These are phyloP conservation scores for Globisporangium middletonii DNA, from an alignment of 352 stramenopile species.

Conservation along the genomic window DNA sequence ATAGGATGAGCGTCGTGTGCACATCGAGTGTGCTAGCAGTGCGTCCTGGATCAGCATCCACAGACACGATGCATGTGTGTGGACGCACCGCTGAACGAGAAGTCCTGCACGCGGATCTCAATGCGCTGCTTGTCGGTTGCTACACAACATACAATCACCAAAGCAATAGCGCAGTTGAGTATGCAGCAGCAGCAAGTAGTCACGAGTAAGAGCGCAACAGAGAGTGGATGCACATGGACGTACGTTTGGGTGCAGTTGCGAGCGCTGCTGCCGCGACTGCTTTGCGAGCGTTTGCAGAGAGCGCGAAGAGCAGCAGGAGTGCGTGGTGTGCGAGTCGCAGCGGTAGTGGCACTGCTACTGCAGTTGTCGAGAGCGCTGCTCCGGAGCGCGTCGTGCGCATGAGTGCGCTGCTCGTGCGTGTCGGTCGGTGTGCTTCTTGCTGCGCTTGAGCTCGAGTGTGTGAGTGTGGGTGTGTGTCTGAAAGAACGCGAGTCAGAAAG, in stretches of 20 bases:
- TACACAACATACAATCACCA: conserved; percentile 1
- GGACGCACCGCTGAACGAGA: conserved; percentile 15
- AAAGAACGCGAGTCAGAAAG: too few species aligned
- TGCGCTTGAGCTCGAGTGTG: too few species aligned
- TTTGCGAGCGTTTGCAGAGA: conserved; percentile 21
- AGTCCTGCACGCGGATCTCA: conserved; percentile 13
- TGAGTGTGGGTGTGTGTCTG: too few species aligned
- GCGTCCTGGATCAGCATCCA: neutral
- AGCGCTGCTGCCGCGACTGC: conserved; percentile 6
- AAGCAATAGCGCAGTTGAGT: neutral
- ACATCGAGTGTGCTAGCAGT: neutral
- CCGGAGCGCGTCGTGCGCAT: too few species aligned
- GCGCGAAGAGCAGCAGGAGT: conserved; percentile 24
- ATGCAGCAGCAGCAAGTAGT: neutral
- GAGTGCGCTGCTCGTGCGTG: too few species aligned
- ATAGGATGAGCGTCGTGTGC: conserved; percentile 4
- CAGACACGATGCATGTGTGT: neutral
- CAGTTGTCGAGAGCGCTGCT: too few species aligned
- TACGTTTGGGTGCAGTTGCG: conserved; percentile 10
- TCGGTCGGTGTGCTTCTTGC: too few species aligned
- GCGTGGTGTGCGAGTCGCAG: conserved; percentile 10
- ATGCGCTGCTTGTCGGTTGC: conserved; percentile 14
- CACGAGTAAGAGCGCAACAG: neutral
- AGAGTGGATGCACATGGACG: neutral
- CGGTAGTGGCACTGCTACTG: too few species aligned